Conservation (phyloP, 2,329 filamentous ascomycete species). For the Hypomyces perniciosus region DNA sequence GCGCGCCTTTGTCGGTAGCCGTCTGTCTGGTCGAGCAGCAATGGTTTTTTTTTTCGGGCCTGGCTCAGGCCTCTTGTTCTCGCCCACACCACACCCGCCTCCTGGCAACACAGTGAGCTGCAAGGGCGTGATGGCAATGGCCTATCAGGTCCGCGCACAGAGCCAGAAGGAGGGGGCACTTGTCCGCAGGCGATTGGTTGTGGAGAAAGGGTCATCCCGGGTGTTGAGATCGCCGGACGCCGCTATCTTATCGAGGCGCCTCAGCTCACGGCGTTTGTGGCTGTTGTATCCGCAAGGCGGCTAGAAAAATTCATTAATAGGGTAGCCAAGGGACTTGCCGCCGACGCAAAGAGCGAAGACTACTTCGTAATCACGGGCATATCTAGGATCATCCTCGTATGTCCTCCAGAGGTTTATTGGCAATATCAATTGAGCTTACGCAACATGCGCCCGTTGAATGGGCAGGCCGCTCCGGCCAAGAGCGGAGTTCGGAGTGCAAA, state of each 20-base stretch:
- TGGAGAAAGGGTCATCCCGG: slow-evolving; percentile 11
- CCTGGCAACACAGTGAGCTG: slow-evolving; percentile 8
- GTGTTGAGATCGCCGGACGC: background rate
- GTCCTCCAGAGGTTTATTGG: no score
- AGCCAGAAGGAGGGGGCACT: slow-evolving; percentile 10
- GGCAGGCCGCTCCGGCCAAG: background rate
- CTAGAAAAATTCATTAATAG: background rate
- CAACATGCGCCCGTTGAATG: no score
- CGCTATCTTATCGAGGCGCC: no score
- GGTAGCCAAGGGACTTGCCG: background rate
- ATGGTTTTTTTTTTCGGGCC: slow-evolving; percentile 8
- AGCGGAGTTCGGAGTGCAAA: background rate
- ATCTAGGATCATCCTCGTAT: no score
- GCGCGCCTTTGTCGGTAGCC: slow-evolving; percentile 1
- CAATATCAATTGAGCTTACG: no score
- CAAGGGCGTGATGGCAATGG: slow-evolving; percentile 5
- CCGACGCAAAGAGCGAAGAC: no score
- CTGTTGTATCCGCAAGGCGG: no score
- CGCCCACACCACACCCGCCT: slow-evolving; percentile 3
- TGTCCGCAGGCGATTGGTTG: slow-evolving; percentile 6
- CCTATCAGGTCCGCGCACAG: slow-evolving; percentile 8
- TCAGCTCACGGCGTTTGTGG: no score
- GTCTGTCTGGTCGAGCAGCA: slow-evolving; percentile 1
- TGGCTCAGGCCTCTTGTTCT: slow-evolving; percentile 1
- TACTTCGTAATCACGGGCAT: no score